phyloP scores from a whole-genome alignment of 2,329 filamentous ascomycete species.

The Claviceps humidiphila region DNA sequence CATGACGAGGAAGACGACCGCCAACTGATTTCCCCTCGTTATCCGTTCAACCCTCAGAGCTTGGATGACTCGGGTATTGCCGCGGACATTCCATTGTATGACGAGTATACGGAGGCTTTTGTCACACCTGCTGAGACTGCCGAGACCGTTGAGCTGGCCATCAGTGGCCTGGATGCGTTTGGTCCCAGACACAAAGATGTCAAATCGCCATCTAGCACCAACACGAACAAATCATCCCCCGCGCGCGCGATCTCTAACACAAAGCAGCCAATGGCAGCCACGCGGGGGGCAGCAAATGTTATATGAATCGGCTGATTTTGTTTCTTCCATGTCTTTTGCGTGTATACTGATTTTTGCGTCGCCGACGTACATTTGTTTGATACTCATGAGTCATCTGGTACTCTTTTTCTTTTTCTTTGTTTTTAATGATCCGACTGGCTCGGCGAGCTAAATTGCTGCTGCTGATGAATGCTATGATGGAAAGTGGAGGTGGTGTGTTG shows the following conservation, averaged over 20 bases:
- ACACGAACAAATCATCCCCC: conserved; percentile 50
- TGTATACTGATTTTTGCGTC: too few relatives aligned
- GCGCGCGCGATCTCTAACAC: conserved; percentile 43
- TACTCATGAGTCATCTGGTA: background rate
- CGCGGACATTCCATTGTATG: conserved; percentile 25
- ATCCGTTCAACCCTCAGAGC: background rate
- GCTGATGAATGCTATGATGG: background rate
- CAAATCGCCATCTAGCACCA: conserved; percentile 39
- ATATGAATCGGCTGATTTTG: conserved; percentile 7
- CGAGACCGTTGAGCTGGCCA: conserved; percentile 36
- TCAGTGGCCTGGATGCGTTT: conserved; percentile 25
- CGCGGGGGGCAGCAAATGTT: conserved; percentile 13
- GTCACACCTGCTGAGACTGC: conserved; percentile 36
- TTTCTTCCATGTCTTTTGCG: background rate
- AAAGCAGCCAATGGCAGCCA: conserved; percentile 13
- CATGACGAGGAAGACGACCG: conserved; percentile 26
- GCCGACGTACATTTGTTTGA: background rate
- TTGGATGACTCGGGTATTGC: conserved; percentile 24
- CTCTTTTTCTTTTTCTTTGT: background rate
- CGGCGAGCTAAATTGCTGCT: background rate
- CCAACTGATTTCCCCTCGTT: background rate
- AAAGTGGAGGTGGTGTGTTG: background rate
- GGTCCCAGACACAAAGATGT: conserved; percentile 26
- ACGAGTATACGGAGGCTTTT: conserved; percentile 34
- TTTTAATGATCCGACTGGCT: background rate